These are phyloP conservation scores for Deuterostichococcus epilithicus DNA, from an alignment of 139 green algal genomes.

Conservation along the genomic window DNA sequence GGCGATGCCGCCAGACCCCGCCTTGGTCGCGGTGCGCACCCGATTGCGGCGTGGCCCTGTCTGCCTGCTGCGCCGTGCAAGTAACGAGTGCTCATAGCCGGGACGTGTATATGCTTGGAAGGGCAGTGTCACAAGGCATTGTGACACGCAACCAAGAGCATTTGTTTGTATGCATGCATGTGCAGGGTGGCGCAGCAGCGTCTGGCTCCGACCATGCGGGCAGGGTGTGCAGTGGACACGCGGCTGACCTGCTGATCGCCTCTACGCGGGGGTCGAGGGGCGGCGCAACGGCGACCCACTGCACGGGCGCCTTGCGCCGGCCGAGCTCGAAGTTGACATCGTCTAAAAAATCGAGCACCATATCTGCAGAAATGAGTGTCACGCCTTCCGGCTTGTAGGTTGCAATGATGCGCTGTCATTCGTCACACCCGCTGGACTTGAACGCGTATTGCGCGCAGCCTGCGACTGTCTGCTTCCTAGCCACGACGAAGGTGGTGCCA, in stretches of 20 bases:
- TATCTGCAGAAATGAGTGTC: no score
- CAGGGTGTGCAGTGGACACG: conserved; percentile 2
- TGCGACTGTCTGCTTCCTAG: no score
- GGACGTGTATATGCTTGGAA: neutral
- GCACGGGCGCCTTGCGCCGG: conserved; percentile 16
- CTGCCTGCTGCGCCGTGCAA: neutral
- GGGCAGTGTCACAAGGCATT: neutral
- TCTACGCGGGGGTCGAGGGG: conserved; percentile 9
- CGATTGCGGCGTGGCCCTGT: conserved; percentile 2
- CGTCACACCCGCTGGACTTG: no score
- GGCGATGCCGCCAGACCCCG: neutral
- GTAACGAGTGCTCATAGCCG: no score
- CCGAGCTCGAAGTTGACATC: conserved; percentile 34
- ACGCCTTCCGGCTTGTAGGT: no score
- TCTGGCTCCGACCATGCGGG: neutral
- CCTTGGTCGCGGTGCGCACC: neutral
- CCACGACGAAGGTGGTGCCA: no score
- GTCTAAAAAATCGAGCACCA: no score
- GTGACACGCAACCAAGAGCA: neutral
- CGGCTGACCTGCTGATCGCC: neutral
- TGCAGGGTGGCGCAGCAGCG: conserved; percentile 13
- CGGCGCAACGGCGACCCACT: conserved; percentile 30
- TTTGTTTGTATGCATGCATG: conserved; percentile 6
- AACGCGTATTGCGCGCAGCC: no score
- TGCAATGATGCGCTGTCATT: no score